These are phyloP conservation scores for cucumber (Cucumis sativus) DNA, from an alignment of 306 rosid species.

Conservation along the genomic window Cucumber_9930_V3 NC_026658.2:17357501-17358000, in stretches of 20 bases:
- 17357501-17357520: constrained; percentile 10
- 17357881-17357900: constrained; percentile 59
- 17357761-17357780: constrained; percentile 26
- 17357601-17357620: constrained; percentile 15
- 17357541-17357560: no score
- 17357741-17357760: constrained; percentile 42
- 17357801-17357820: constrained; percentile 15
- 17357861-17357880: constrained; percentile 54
- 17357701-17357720: constrained; percentile 35
- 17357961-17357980: not conserved
- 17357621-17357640: constrained; percentile 12
- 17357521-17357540: not conserved
- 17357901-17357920: constrained; percentile 45
- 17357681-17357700: constrained; percentile 17
- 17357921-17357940: constrained; percentile 43
- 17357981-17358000: not conserved
- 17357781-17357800: constrained; percentile 28
- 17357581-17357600: constrained; percentile 34
- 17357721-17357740: constrained; percentile 19
- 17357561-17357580: not conserved
- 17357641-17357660: constrained; percentile 7
- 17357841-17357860: constrained; percentile 41
- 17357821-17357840: constrained; percentile 29
- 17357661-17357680: constrained; percentile 3
- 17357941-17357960: not conserved